Percentiles rank a stretch among this genome's conserved stretches.
Evolutionary conservation across 371 early-diverging fungal genomes (phyloP).

Genomic region (Mucor mucedo): DNA sequence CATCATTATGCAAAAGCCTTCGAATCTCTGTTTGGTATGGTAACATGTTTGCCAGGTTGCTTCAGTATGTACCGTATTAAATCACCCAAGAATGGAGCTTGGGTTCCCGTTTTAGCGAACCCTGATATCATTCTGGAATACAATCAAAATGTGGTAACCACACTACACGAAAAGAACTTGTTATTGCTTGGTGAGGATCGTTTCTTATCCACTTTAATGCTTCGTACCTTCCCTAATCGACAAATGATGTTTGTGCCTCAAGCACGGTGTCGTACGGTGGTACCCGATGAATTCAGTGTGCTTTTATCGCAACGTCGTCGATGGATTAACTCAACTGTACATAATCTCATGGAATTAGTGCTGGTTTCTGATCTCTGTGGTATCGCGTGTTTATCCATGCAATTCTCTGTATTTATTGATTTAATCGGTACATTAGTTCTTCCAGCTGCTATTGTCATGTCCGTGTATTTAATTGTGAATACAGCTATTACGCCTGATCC

Average conservation of each 20-base stretch:
- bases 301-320: constrained; percentile 87
- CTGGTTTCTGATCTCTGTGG: constrained; percentile 87
- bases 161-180: constrained; percentile 95
- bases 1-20: constrained; percentile 96
- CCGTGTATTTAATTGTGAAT: constrained; percentile 56
- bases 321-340: constrained; percentile 94
- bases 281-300: constrained; percentile 81
- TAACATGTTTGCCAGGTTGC: constrained; percentile 98
- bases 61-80: constrained; percentile 92
- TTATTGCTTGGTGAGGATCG: constrained; percentile 96
- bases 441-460: constrained; percentile 80
- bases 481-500: constrained; percentile 54
- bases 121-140: constrained; percentile 91
- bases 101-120: constrained; percentile 87
- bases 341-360: constrained; percentile 91
- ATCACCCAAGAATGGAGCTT: constrained; percentile 76
- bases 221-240: constrained; percentile 90
- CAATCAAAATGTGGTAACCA: constrained; percentile 88
- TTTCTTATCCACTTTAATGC: constrained; percentile 93
- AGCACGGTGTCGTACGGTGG: constrained; percentile 85
- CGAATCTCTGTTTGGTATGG: constrained; percentile 96
- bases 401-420: constrained; percentile 84
- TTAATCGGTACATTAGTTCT: constrained; percentile 83
- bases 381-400: constrained; percentile 89
- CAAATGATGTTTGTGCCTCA: constrained; percentile 94